Percentiles rank a stretch among this genome's conserved stretches.
Evolutionary conservation across 1,284 basidiomycete genomes (phyloP).

Genomic region (Ganoderma leucocontextum): DNA sequence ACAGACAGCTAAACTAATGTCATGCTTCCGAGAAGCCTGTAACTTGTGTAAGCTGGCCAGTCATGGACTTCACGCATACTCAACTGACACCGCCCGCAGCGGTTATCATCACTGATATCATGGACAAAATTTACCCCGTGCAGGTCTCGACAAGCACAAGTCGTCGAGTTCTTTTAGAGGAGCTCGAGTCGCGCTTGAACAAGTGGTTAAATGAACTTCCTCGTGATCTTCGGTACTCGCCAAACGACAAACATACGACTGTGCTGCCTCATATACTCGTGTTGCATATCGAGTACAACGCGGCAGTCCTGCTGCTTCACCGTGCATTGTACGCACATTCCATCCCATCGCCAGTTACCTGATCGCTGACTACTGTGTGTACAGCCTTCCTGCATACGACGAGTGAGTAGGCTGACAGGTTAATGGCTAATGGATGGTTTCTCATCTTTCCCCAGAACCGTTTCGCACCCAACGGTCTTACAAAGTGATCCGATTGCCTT

Average conservation of each 20-base stretch:
- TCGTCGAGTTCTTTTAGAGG: slow-evolving; percentile 56
- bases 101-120: slow-evolving; percentile 69
- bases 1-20: slow-evolving; percentile 58
- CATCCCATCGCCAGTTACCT: too few relatives aligned
- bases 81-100: slow-evolving; percentile 46
- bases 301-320: slow-evolving; percentile 78
- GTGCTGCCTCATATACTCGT: slow-evolving; percentile 74
- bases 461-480: slow-evolving; percentile 1
- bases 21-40: slow-evolving; percentile 66
- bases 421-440: background rate
- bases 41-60: slow-evolving; percentile 59
- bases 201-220: slow-evolving; percentile 82
- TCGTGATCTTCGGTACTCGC: slow-evolving; percentile 67
- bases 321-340: slow-evolving; percentile 76
- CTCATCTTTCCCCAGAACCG: slow-evolving; percentile 1
- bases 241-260: slow-evolving; percentile 55
- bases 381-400: slow-evolving; percentile 74
- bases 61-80: slow-evolving; percentile 8
- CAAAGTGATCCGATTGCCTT: slow-evolving; percentile 38
- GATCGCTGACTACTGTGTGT: background rate
- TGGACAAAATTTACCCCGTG: slow-evolving; percentile 80
- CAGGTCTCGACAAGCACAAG: slow-evolving; percentile 54
- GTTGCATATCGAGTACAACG: slow-evolving; percentile 84
- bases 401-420: slow-evolving; percentile 48
- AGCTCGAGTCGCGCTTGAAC: slow-evolving; percentile 75